Evolutionary conservation across 208 protist genomes (phyloP), one percentile per base, ranked within the genome.

Genomic region (Strigomonas oncopelti): DNA sequence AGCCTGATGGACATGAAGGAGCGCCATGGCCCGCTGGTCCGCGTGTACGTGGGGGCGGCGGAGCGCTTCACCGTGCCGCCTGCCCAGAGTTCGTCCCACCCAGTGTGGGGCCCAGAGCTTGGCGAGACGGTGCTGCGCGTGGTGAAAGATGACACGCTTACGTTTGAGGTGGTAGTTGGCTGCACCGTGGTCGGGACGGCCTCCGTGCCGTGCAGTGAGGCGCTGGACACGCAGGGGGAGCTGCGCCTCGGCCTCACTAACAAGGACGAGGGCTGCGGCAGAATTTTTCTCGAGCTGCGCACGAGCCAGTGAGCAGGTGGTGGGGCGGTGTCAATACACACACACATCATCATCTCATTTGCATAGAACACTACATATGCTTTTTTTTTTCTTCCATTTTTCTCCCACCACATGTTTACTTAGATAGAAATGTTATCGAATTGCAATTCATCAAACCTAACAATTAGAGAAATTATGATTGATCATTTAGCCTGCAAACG

Each of bases 91-190:
- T 48, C 73, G 22, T 45, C 72, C 16, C 75, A 78, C 38, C 76
- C 84, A 7, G 61, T 69, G 22, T 93, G 87, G 87, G 27, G 20
- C 13, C 57, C 56, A n/a, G 73, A 74, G 14, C 76, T 85, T 9
- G 69, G 67, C 14, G 61, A 65, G 57, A 77, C 73, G 61, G 42
- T 61, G 31, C 53, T 54, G 29, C 45, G 57, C 24, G 67, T 87
- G n/a, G 53, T 71, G 5, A 29, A 45, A 11, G 28, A 25, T 13
- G 56, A 78, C 20, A 63, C 77, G 20, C 24, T 92, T 45, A 68
- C 75, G 18, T 88, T 92, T 45, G 79, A 88, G 22, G 78, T 90
- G 25, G 69, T 77, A 32, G 70, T 81, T 31, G 84, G 75, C n/a
- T 69, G 75, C 58, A 51, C 34, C 22, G 54, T 29, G 27, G 53